A percentile compares a stretch with the other conserved stretches of the same genome.
Conservation (phyloP, 2,329 filamentous ascomycete genomes). For the Exserohilum rostratum region DNA sequence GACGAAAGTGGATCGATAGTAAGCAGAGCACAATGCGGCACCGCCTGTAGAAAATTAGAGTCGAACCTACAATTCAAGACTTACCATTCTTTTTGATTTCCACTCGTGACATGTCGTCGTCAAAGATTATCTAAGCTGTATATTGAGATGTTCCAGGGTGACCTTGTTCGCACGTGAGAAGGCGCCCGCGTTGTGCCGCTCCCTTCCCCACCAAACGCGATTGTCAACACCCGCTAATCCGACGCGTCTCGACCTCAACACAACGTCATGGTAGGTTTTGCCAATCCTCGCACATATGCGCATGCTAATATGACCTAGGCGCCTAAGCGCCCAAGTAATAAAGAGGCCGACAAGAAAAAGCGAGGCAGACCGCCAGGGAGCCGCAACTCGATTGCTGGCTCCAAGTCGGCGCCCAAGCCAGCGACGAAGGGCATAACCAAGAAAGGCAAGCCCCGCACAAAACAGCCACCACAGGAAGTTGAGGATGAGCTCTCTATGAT, state of each 20-base stretch:
- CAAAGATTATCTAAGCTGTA: no score
- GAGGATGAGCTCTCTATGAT: conserved; percentile 19
- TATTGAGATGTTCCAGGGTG: background rate
- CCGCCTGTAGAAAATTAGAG: no score
- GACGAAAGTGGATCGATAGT: background rate
- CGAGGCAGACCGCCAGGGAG: conserved; percentile 34
- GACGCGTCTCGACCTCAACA: conserved; percentile 25
- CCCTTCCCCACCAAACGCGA: conserved; percentile 12
- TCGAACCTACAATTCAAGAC: no score
- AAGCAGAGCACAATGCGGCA: no score
- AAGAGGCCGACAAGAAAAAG: conserved; percentile 23
- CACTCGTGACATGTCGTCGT: no score
- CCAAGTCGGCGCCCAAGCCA: conserved; percentile 19
- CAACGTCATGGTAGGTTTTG: conserved; percentile 39
- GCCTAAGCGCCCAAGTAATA: conserved; percentile 24
- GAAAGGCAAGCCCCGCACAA: conserved; percentile 17
- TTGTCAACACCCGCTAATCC: conserved; percentile 10
- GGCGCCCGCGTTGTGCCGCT: conserved; percentile 9
- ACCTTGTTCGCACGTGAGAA: conserved; percentile 7
- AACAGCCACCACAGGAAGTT: conserved; percentile 14
- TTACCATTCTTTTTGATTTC: no score
- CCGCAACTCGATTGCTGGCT: conserved; percentile 22
- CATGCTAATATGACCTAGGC: conserved; percentile 30
- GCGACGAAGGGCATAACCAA: conserved; percentile 13
- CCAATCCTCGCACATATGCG: background rate